Conservation (phyloP, 2,329 filamentous ascomycete species). For the Escovopsis sp. region DNA sequence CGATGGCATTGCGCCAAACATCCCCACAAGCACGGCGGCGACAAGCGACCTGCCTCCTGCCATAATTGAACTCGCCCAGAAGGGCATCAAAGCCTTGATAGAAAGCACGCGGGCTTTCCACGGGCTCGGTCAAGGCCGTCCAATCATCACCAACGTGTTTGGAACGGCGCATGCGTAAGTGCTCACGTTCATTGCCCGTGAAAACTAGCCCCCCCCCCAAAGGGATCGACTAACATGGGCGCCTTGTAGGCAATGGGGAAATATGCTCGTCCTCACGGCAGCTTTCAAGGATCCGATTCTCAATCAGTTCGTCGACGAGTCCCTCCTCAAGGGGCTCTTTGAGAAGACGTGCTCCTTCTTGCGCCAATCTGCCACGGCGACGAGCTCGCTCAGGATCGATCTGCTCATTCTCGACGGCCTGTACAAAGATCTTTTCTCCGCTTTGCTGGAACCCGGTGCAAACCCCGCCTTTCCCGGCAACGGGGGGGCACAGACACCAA, state of each 20-base stretch:
- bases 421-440: conserved; percentile 29
- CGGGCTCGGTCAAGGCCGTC: conserved; percentile 44
- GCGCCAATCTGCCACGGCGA: conserved; percentile 51
- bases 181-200: background rate
- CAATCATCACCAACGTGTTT: conserved; percentile 90
- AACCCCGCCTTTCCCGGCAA: conserved; percentile 30
- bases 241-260: conserved; percentile 77
- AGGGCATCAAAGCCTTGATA: conserved; percentile 61
- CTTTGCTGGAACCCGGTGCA: conserved; percentile 12
- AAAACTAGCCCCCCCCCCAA: too few relatives aligned
- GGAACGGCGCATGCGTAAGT: conserved; percentile 92
- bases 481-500: conserved; percentile 12
- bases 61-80: conserved; percentile 39
- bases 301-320: conserved; percentile 37
- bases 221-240: too few relatives aligned
- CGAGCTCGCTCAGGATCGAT: conserved; percentile 61
- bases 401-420: conserved; percentile 54
- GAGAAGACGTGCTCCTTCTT: conserved; percentile 65
- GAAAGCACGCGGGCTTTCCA: conserved; percentile 76
- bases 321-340: conserved; percentile 46
- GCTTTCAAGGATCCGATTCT: conserved; percentile 56
- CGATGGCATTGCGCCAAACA: conserved; percentile 21
- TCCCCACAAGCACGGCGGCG: conserved; percentile 22
- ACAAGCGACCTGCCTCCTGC: conserved; percentile 27
- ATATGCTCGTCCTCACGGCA: conserved; percentile 79